phyloP scores from a whole-genome alignment of 352 stramenopile species.

The Elongisporangium senticosum region DNA sequence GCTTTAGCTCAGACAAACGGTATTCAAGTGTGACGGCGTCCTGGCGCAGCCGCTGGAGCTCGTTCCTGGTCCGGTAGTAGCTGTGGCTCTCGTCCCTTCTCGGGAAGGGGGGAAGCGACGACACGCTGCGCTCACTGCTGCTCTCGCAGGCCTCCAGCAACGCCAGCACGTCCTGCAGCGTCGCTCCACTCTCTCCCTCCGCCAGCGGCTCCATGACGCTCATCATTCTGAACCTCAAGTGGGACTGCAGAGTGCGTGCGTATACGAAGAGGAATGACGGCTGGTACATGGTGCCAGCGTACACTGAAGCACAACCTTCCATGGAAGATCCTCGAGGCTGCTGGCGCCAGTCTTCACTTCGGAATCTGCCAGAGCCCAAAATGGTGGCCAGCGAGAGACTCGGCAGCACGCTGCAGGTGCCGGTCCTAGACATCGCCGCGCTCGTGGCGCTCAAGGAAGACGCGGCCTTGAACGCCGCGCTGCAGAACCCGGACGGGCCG shows the following conservation, averaged over 20 bases:
- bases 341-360: no score
- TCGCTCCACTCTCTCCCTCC: background rate
- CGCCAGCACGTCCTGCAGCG: background rate
- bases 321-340: background rate
- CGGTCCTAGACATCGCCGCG: constrained; percentile 21
- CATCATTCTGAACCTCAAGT: background rate
- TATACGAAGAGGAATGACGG: no score
- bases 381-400: background rate
- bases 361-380: background rate
- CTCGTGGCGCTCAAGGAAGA: constrained; percentile 17
- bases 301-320: background rate
- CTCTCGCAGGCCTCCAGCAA: background rate
- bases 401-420: constrained; percentile 10
- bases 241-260: background rate
- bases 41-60: background rate
- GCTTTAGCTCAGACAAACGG: background rate
- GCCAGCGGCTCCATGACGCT: background rate
- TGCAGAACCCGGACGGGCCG: constrained; percentile 2
- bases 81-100: background rate
- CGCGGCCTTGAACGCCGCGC: constrained; percentile 9
- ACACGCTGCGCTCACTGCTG: background rate
- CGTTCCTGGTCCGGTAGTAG: background rate
- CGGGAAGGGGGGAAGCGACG: background rate
- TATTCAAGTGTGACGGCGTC: background rate
- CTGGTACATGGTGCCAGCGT: no score